These are phyloP conservation scores for Bruguiera gymnorhiza DNA, from an alignment of 345 rosid genomes.

Conservation along the genomic window DNA sequence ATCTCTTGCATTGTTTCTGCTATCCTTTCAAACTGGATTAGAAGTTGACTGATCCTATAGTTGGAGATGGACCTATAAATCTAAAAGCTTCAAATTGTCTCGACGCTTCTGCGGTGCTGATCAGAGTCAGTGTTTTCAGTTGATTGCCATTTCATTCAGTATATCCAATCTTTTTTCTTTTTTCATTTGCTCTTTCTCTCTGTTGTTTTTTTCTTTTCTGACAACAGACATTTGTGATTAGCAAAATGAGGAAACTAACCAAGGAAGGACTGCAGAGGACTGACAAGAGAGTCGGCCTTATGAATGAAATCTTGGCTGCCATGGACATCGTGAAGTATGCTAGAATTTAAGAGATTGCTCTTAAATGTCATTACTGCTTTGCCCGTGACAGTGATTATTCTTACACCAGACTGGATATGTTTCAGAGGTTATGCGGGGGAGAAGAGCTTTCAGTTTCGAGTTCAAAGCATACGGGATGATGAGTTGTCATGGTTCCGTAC, in stretches of 20 bases:
- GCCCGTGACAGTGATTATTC: not conserved
- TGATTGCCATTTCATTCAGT: not conserved
- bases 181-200: not conserved
- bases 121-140: not conserved
- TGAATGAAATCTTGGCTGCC: conserved; percentile 35
- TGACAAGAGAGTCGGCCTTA: conserved; percentile 35
- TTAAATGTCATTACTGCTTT: not conserved
- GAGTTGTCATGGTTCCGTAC: conserved; percentile 31
- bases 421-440: conserved; percentile 39
- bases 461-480: conserved; percentile 30
- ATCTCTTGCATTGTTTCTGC: not conserved
- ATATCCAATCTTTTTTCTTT: too few species aligned
- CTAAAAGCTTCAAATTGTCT: not conserved
- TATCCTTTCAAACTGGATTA: not conserved
- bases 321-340: conserved; percentile 35
- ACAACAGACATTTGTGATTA: conserved; percentile 25
- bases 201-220: not conserved
- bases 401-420: not conserved
- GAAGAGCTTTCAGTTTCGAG: conserved; percentile 30
- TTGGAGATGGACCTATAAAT: not conserved
- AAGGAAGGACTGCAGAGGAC: conserved; percentile 35
- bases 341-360: not conserved
- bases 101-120: not conserved
- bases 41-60: not conserved
- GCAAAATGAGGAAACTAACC: conserved; percentile 30